These are phyloP conservation scores for Lactifluus piperatus DNA, from an alignment of 768 basidiomycete genomes.

Conservation along the genomic window DNA sequence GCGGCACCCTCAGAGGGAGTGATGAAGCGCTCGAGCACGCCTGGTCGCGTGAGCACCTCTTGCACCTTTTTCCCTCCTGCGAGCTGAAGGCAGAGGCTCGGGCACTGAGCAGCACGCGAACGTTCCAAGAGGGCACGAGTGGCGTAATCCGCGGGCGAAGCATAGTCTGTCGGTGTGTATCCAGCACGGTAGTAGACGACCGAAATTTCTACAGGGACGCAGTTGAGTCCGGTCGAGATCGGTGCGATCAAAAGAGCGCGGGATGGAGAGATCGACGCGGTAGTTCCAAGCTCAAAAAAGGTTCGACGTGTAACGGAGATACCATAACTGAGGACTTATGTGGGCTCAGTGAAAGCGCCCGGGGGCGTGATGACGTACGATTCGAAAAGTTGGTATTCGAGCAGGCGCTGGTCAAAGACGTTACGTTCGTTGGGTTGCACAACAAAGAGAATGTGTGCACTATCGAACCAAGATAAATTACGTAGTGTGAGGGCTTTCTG, in stretches of 20 bases:
- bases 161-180: slow-evolving; percentile 70
- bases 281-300: slow-evolving; percentile 53
- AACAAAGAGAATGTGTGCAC: slow-evolving; percentile 73
- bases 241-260: slow-evolving; percentile 34
- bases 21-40: slow-evolving; percentile 69
- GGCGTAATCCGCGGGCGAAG: slow-evolving; percentile 47
- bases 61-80: slow-evolving; percentile 96
- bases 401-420: slow-evolving; percentile 84
- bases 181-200: slow-evolving; percentile 88
- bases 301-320: slow-evolving; percentile 73
- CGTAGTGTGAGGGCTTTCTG: neutral
- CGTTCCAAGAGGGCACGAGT: slow-evolving; percentile 69
- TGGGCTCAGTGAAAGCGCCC: neutral
- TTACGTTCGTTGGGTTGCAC: slow-evolving; percentile 85
- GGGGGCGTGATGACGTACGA: slow-evolving; percentile 37
- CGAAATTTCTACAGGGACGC: slow-evolving; percentile 55
- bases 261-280: slow-evolving; percentile 37
- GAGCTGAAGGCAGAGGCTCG: slow-evolving; percentile 83
- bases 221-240: slow-evolving; percentile 27
- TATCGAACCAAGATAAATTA: slow-evolving; percentile 19
- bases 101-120: slow-evolving; percentile 87
- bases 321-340: slow-evolving; percentile 42
- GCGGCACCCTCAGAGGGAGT: slow-evolving; percentile 39
- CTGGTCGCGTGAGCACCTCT: slow-evolving; percentile 68
- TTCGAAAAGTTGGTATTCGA: slow-evolving; percentile 83